Evolutionary conservation across 2,329 filamentous ascomycete genomes (phyloP).

Genomic region (Sclerotiophoma versabilis): DNA sequence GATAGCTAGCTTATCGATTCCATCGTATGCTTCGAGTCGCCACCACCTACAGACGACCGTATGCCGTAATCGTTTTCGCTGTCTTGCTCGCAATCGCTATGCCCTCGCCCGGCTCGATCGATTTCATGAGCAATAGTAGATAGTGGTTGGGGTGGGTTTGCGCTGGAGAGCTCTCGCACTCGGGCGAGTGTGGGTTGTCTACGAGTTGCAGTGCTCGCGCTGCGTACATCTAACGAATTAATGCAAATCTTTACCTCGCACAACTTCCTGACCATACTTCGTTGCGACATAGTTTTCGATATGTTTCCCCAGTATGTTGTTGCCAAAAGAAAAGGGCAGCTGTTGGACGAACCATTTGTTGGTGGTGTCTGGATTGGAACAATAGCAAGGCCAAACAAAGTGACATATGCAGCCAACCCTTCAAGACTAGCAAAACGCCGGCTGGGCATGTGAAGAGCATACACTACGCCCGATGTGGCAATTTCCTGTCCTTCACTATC

Average conservation of each 20-base stretch:
- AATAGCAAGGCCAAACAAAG: slow-evolving; percentile 45
- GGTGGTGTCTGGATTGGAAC: slow-evolving; percentile 31
- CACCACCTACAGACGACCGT: neutral
- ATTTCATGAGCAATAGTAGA: neutral
- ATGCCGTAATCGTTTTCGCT: neutral
- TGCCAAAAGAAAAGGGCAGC: neutral
- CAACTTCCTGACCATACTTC: neutral
- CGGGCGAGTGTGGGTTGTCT: neutral
- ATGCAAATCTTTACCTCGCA: neutral
- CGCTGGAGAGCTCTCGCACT: neutral
- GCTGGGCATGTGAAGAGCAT: neutral
- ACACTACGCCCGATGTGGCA: slow-evolving; percentile 28
- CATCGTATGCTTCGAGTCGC: slow-evolving; percentile 3
- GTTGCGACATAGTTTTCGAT: neutral
- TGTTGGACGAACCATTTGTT: neutral
- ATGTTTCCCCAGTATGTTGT: neutral
- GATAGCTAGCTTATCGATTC: slow-evolving; percentile 2
- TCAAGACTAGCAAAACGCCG: slow-evolving; percentile 2
- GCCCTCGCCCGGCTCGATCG: slow-evolving; percentile 7
- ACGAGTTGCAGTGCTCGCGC: neutral
- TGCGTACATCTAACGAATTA: slow-evolving; percentile 6
- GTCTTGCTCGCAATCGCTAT: neutral
- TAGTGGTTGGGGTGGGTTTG: neutral
- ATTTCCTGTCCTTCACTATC: slow-evolving; percentile 20
- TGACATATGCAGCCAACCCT: slow-evolving; percentile 17